A percentile compares a stretch with the other conserved stretches of the same genome.
Conservation (phyloP, 805 yeast genomes). For the Wickerhamiella lipophila region DNA sequence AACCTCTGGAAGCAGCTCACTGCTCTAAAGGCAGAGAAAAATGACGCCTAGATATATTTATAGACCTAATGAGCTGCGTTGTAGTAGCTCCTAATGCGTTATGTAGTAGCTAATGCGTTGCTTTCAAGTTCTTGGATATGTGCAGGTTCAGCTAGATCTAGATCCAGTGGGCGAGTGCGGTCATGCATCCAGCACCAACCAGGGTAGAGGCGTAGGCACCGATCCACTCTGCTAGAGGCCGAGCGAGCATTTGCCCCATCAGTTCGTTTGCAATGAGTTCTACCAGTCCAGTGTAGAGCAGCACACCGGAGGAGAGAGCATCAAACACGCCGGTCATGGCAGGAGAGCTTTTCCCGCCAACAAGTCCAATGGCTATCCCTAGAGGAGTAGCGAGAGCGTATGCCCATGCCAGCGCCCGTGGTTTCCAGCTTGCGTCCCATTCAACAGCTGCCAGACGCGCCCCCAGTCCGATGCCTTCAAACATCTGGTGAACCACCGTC, state of each 20-base stretch:
- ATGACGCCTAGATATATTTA: constrained; percentile 6
- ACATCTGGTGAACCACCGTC: constrained; percentile 45
- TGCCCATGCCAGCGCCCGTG: constrained; percentile 30
- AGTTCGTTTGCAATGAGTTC: constrained; percentile 74
- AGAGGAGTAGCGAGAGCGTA: constrained; percentile 55
- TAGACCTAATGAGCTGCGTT: constrained; percentile 4
- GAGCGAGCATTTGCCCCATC: constrained; percentile 29
- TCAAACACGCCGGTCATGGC: constrained; percentile 64
- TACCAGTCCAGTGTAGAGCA: constrained; percentile 63
- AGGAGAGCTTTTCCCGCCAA: constrained; percentile 47
- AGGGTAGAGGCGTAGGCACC: constrained; percentile 29
- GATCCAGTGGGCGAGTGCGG: constrained; percentile 54
- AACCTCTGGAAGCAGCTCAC: constrained; percentile 13
- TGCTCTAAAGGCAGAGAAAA: neutral
- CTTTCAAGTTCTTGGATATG: neutral
- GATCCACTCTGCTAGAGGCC: constrained; percentile 17
- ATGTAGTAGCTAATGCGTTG: too few relatives aligned
- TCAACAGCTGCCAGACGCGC: constrained; percentile 50
- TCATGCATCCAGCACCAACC: constrained; percentile 49
- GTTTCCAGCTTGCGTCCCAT: constrained; percentile 35
- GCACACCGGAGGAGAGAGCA: constrained; percentile 63
- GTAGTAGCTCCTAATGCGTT: too few relatives aligned
- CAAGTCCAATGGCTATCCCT: constrained; percentile 67
- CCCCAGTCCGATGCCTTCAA: constrained; percentile 80
- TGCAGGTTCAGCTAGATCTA: constrained; percentile 19